These are phyloP conservation scores for Echria macrotheca DNA, from an alignment of 495 filamentous ascomycete genomes.

Conservation along the genomic window DNA sequence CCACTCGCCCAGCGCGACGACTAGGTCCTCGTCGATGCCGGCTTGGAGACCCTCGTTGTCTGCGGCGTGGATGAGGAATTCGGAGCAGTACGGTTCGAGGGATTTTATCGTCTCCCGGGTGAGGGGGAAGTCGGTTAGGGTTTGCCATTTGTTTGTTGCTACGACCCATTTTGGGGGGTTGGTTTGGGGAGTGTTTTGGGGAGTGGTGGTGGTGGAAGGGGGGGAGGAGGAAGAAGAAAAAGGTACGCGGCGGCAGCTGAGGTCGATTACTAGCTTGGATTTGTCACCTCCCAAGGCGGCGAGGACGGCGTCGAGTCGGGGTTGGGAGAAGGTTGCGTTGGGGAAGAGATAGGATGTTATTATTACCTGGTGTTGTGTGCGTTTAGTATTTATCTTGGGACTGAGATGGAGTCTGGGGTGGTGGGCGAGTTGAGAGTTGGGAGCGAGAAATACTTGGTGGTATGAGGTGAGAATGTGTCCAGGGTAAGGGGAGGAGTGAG, in stretches of 20 bases:
- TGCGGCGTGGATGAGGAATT: constrained; percentile 98
- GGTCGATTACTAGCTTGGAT: constrained; percentile 83
- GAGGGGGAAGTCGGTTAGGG: constrained; percentile 91
- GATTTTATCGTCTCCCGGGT: constrained; percentile 75
- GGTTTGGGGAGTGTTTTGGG: too few relatives aligned
- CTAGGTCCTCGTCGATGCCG: constrained; percentile 83
- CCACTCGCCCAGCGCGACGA: constrained; percentile 72
- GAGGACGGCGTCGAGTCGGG: constrained; percentile 66
- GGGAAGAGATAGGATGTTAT: constrained; percentile 80
- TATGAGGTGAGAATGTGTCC: too few relatives aligned
- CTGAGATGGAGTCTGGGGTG: not conserved
- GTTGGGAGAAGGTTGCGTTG: constrained; percentile 67
- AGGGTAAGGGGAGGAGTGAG: too few relatives aligned
- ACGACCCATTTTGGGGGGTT: too few relatives aligned
- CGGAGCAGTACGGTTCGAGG: constrained; percentile 84
- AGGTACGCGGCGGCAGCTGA: constrained; percentile 75
- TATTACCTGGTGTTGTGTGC: constrained; percentile 62
- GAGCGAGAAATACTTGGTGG: too few relatives aligned
- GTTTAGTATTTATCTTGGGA: not conserved
- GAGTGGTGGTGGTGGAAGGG: too few relatives aligned
- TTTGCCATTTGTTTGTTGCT: constrained; percentile 98
- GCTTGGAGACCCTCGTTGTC: constrained; percentile 90
- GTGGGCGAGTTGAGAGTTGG: too few relatives aligned
- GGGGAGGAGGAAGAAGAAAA: too few relatives aligned
- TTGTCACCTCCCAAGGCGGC: constrained; percentile 64